Conservation (phyloP, 352 stramenopile genomes). For the Phytophthora multivora region DNA sequence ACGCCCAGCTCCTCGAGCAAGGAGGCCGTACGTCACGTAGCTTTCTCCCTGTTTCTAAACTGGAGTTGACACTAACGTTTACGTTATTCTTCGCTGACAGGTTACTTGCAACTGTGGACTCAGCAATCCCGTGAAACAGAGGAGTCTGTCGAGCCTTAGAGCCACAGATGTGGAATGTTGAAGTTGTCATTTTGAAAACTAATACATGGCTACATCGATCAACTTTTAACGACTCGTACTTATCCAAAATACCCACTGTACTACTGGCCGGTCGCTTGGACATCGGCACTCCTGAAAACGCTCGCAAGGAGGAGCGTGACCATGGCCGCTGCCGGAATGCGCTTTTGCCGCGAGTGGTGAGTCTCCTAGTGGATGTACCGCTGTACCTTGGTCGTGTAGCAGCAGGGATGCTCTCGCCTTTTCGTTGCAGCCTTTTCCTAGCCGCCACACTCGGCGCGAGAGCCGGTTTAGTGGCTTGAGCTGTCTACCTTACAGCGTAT, state of each 20-base stretch:
- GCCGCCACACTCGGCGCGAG: neutral
- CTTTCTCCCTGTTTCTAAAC: neutral
- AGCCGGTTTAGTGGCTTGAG: neutral
- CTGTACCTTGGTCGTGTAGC: neutral
- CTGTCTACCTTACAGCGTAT: neutral
- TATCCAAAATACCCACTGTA: constrained; percentile 3
- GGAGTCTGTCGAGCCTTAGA: neutral
- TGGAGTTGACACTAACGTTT: constrained; percentile 6
- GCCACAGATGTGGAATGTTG: neutral
- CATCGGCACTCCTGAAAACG: constrained; percentile 23
- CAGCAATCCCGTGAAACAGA: constrained; percentile 44
- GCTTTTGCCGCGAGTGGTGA: constrained; percentile 89
- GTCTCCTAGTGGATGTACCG: constrained; percentile 11
- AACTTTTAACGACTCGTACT: constrained; percentile 14
- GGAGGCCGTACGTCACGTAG: constrained; percentile 40
- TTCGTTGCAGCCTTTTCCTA: neutral
- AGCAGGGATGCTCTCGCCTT: neutral
- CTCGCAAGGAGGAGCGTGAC: constrained; percentile 11
- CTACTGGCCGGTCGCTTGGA: constrained; percentile 8
- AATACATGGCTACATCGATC: constrained; percentile 8
- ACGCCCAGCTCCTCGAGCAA: constrained; percentile 46
- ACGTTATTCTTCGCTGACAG: constrained; percentile 11
- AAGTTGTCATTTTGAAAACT: neutral
- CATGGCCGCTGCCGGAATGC: constrained; percentile 85
- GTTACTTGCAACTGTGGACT: constrained; percentile 45